Percentiles rank a stretch among this genome's conserved stretches.
Evolutionary conservation across 2,329 filamentous ascomycete genomes (phyloP).

Genomic region (Alternaria tenuissima): DNA sequence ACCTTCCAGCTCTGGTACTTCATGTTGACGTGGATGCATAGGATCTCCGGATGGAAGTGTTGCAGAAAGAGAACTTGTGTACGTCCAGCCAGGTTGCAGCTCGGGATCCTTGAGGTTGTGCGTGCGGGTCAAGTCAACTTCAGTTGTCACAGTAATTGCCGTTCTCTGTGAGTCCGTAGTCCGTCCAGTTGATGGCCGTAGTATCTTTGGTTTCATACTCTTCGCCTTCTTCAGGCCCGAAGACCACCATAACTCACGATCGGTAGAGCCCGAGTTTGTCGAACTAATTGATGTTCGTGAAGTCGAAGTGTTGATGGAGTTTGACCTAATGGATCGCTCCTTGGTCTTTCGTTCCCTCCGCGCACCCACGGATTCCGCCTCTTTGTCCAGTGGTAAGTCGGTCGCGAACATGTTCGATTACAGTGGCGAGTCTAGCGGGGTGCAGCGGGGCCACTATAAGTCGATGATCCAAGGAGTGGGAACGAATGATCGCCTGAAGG

Average conservation of each 20-base stretch:
- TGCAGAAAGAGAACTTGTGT: slow-evolving; percentile 38
- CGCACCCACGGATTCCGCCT: slow-evolving; percentile 50
- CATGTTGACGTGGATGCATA: slow-evolving; percentile 37
- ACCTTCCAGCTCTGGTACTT: slow-evolving; percentile 41
- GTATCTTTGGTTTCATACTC: slow-evolving; percentile 29
- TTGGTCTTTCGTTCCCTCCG: slow-evolving; percentile 46
- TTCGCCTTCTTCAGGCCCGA: slow-evolving; percentile 46
- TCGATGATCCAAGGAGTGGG: slow-evolving; percentile 22
- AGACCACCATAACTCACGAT: slow-evolving; percentile 46
- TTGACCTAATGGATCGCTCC: slow-evolving; percentile 33
- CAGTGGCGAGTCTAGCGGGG: slow-evolving; percentile 16
- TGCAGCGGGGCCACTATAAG: slow-evolving; percentile 24
- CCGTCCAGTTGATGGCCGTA: slow-evolving; percentile 30
- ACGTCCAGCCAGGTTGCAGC: slow-evolving; percentile 43
- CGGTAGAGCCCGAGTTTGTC: slow-evolving; percentile 35
- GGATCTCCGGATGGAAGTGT: slow-evolving; percentile 45
- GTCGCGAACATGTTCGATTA: slow-evolving; percentile 48
- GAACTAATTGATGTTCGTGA: slow-evolving; percentile 37
- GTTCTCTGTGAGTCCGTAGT: slow-evolving; percentile 25
- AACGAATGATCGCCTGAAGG: slow-evolving; percentile 12
- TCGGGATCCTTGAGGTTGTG: slow-evolving; percentile 35
- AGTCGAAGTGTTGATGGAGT: slow-evolving; percentile 40
- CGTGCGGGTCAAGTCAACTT: slow-evolving; percentile 15
- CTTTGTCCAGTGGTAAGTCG: slow-evolving; percentile 50
- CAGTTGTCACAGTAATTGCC: slow-evolving; percentile 2